phyloP scores from a whole-genome alignment of 2,329 filamentous ascomycete species.

The Penicillium sp. region DNA sequence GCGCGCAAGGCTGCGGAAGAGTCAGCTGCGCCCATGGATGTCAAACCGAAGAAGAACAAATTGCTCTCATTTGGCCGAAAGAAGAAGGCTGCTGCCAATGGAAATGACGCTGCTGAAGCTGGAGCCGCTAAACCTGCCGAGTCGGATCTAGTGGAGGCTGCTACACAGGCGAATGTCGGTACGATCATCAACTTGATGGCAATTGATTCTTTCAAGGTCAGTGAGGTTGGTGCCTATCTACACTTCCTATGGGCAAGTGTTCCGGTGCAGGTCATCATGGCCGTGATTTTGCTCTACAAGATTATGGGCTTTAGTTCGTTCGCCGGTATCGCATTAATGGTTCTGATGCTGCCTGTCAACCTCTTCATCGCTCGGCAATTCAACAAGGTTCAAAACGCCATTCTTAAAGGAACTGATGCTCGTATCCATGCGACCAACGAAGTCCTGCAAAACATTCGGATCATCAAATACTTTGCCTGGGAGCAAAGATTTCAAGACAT shows the following conservation, averaged over 20 bases:
- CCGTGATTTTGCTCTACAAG: conserved; percentile 78
- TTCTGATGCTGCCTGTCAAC: conserved; percentile 84
- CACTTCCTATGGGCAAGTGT: conserved; percentile 95
- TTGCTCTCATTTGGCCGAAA: conserved; percentile 61
- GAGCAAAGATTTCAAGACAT: conserved; percentile 84
- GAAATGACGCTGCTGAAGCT: conserved; percentile 28
- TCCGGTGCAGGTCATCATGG: conserved; percentile 82
- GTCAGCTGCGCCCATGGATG: conserved; percentile 34
- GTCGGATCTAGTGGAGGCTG: conserved; percentile 35
- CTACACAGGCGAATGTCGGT: conserved; percentile 84
- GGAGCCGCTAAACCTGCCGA: conserved; percentile 15
- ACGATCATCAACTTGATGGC: conserved; percentile 99
- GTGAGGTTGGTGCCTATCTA: conserved; percentile 89
- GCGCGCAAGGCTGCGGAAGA: conserved; percentile 63
- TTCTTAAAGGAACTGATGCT: conserved; percentile 91
- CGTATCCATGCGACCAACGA: conserved; percentile 97
- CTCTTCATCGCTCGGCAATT: conserved; percentile 86
- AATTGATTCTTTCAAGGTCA: conserved; percentile 98
- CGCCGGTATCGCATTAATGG: conserved; percentile 89
- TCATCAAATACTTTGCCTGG: conserved; percentile 99
- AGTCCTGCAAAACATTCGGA: conserved; percentile 93
- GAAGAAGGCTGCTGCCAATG: conserved; percentile 42
- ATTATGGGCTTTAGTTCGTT: conserved; percentile 93
- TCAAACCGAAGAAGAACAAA: conserved; percentile 43
- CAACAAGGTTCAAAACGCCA: conserved; percentile 81